phyloP scores from a whole-genome alignment of 75 land plant species.

The Azolla pinnata region DNA sequence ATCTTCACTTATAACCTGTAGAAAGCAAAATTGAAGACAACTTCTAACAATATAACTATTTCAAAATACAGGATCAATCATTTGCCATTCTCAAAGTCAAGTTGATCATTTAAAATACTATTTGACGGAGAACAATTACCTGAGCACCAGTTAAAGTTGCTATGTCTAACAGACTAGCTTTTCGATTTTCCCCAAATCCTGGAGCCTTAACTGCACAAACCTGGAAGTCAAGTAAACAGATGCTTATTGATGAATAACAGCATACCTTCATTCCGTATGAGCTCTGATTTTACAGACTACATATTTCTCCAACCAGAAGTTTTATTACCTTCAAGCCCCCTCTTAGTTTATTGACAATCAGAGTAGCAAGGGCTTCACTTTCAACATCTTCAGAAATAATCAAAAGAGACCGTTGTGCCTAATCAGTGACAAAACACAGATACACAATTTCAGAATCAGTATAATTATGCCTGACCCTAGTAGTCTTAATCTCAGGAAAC shows the following conservation, averaged over 20 bases:
- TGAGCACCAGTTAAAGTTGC: slow-evolving; percentile 89
- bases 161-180: slow-evolving; percentile 62
- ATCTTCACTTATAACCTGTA: slow-evolving; percentile 68
- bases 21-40: background rate
- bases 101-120: no score
- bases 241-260: background rate
- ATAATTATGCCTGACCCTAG: no score
- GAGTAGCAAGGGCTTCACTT: slow-evolving; percentile 68
- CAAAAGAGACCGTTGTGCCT: slow-evolving; percentile 64
- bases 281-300: background rate
- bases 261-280: background rate
- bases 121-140: slow-evolving; percentile 21
- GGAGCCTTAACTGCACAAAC: slow-evolving; percentile 94
- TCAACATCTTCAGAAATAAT: slow-evolving; percentile 90
- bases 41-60: background rate
- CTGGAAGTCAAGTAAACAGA: slow-evolving; percentile 17
- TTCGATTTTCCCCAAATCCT: slow-evolving; percentile 93
- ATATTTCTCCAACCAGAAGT: background rate
- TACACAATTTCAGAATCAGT: background rate
- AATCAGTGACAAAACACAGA: background rate
- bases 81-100: background rate
- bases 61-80: background rate
- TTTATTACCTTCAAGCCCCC: slow-evolving; percentile 66
- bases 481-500: no score
- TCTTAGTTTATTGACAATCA: slow-evolving; percentile 68